Conservation (phyloP, 495 filamentous ascomycete genomes). For the Talaromyces liani region DNA sequence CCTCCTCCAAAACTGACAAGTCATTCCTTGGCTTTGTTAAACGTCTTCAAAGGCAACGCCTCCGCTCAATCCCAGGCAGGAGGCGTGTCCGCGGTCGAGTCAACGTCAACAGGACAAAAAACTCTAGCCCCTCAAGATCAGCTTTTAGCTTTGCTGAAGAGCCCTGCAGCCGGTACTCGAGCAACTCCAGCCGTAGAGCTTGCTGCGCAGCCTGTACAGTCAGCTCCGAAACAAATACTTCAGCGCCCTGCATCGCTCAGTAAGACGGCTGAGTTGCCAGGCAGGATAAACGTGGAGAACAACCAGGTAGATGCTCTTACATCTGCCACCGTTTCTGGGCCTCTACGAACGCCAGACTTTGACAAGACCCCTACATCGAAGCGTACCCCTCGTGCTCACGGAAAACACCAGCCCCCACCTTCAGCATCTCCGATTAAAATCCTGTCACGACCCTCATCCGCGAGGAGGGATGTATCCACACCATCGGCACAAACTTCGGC, state of each 20-base stretch:
- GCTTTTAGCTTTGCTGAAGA: slow-evolving; percentile 29
- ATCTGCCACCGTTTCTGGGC: slow-evolving; percentile 45
- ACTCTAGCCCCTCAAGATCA: slow-evolving; percentile 35
- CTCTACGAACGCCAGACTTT: slow-evolving; percentile 42
- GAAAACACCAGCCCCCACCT: not conserved
- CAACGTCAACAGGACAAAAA: slow-evolving; percentile 16
- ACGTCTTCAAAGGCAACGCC: slow-evolving; percentile 50
- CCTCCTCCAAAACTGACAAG: slow-evolving; percentile 55
- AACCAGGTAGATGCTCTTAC: slow-evolving; percentile 15
- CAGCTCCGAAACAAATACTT: slow-evolving; percentile 27
- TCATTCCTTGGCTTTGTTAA: slow-evolving; percentile 57
- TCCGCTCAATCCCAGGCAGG: slow-evolving; percentile 21
- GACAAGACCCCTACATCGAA: slow-evolving; percentile 25
- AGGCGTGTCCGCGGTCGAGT: slow-evolving; percentile 18
- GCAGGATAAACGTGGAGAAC: slow-evolving; percentile 9
- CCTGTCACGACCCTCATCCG: slow-evolving; percentile 31
- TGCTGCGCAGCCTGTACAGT: slow-evolving; percentile 22
- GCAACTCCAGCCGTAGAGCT: slow-evolving; percentile 27
- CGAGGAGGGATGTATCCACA: slow-evolving; percentile 22
- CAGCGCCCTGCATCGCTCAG: slow-evolving; percentile 23
- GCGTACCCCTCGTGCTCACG: not conserved
- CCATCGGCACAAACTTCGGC: slow-evolving; percentile 13
- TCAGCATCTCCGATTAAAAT: slow-evolving; percentile 36
- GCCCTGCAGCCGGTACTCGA: slow-evolving; percentile 13
- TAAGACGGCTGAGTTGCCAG: slow-evolving; percentile 14